Base-by-base conservation (phyloP, 2,329 filamentous ascomycete species). In the Penicillium sp. region DNA sequence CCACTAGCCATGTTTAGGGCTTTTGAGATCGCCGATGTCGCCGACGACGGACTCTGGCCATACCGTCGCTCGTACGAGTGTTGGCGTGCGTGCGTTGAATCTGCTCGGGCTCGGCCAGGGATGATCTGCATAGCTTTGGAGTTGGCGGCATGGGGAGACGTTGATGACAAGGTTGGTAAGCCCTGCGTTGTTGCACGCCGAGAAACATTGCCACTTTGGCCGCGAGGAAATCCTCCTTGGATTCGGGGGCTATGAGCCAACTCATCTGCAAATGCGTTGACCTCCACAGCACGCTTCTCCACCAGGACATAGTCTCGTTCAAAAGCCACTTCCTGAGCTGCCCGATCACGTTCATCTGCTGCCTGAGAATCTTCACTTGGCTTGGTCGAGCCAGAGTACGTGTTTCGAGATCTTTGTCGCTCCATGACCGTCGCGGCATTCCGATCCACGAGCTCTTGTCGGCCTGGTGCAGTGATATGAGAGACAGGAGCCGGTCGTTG, bases 181-280 rank as follows among this genome's bases (percentile, higher is more conserved):
- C 88, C 89, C 69, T 92, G 89, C 30, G 90, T 89, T 0, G 91
- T 94, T 13, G 89, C 84, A 59, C 91, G 84, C 50, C 91, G 87
- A 36, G 87, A 77, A 66, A 94, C 84, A 18, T 84, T 79, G 8
- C 84, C 84, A 7, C 83, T 76, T 56, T 85, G 82, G 5, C 81
- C 78, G 75, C 68, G 20, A 72, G 80, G 70, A 53, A 79, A 68
- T 20, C 66, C 69, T 37, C 73, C 74, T 59, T 83, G 80, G 18
- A 86, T 74, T 43, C 85, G 85, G 41, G 89, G 89, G 65, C 89
- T 93, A 46, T 91, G 89, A 37, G 91, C 92, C 67, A 99, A 79
- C 73, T 97, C 93, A 71, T 99, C 94, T 18, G 94, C 94, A 65
- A 99, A 88, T 2, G 94, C 94, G 70, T 99, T 97, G 44, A 99